These are phyloP conservation scores for Incumbomyces lentus DNA, from an alignment of 2,329 filamentous ascomycete species.

Conservation along the genomic window DNA sequence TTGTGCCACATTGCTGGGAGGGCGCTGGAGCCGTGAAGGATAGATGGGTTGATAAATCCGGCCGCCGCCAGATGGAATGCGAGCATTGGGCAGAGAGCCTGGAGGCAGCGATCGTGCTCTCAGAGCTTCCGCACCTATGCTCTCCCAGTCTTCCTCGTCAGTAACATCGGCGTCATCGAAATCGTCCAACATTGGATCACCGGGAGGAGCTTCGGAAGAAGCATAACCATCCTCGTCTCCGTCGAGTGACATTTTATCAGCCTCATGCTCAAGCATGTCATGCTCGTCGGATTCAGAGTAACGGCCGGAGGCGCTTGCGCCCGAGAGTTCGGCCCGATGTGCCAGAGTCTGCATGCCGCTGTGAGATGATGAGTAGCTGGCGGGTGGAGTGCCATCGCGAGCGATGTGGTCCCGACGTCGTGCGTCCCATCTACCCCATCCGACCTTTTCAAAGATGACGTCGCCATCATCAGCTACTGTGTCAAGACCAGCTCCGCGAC, in stretches of 20 bases:
- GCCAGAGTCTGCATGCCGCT: conserved; percentile 32
- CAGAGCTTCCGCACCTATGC: conserved; percentile 75
- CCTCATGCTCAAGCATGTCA: conserved; percentile 70
- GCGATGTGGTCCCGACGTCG: conserved; percentile 55
- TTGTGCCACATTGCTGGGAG: conserved; percentile 21
- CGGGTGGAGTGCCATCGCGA: conserved; percentile 21
- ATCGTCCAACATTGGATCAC: conserved; percentile 57
- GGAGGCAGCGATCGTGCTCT: conserved; percentile 50
- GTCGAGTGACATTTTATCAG: conserved; percentile 88
- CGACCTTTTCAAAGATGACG: conserved; percentile 74
- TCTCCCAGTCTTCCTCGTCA: conserved; percentile 92
- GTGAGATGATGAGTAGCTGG: conserved; percentile 38
- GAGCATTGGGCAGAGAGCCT: conserved; percentile 18
- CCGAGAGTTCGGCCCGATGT: conserved; percentile 34
- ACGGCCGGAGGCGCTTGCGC: conserved; percentile 59
- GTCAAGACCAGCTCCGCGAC: conserved; percentile 50
- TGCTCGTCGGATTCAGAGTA: conserved; percentile 59
- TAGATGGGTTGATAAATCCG: conserved; percentile 28
- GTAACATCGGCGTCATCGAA: conserved; percentile 79
- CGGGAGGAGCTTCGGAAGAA: conserved; percentile 61
- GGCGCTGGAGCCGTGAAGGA: conserved; percentile 14
- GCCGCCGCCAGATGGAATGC: conserved; percentile 30
- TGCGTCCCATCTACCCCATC: conserved; percentile 94
- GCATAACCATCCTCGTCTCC: conserved; percentile 56
- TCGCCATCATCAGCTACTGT: conserved; percentile 48